Base-by-base conservation (phyloP, 140 eudicot genomes). In the Erigeron philadelphicus region DNA sequence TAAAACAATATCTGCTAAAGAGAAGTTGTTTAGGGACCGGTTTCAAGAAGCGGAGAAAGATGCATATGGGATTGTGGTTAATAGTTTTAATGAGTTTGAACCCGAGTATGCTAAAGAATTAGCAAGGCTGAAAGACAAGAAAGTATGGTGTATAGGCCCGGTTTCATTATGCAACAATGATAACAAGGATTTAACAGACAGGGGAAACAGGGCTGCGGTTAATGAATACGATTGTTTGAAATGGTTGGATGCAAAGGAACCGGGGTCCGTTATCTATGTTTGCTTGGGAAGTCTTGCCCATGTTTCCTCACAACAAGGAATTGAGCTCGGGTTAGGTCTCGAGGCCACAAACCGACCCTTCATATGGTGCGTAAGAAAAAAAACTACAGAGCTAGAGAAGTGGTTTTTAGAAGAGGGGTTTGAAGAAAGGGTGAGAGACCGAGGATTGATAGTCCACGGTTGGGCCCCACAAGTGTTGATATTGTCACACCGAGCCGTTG, bases 391-490 rank as follows among this genome's bases (percentile, higher is more conserved):
- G 9, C 55, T 82, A 2, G 60, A 79, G 8, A 67, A 48, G 21
- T 82, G 87, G 84, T 16, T 82, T 1, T 1, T 0, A 0, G 70
- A 74, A 47, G 41, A 42, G 5, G 83, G 83, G 48, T 82, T 65
- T 8, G 74, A 72, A 47, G 75, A 82, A 11, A 64, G 87, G 73
- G 57, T 63, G 1, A 72, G 21, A 62, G 83, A 72, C n/a, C 61
- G 76, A 11, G 78, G 76, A 11, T 38, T 74, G 11, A 17, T 81
- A 15, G 44, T 82, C 48, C 64, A 52, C 0, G 86, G 86, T 2
- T 81, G 86, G 86, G 86, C 86, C 1, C 85, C 86, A 73, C 86
- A 81, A 55, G 73, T 81, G 0, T 35, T 78, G 15, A 81, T 81
- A 38, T 17, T 81, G 47, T 78, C 80, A 1, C 83, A 81, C 70